phyloP scores from a whole-genome alignment of 345 rosid species.

The Geranium brycei region DNA sequence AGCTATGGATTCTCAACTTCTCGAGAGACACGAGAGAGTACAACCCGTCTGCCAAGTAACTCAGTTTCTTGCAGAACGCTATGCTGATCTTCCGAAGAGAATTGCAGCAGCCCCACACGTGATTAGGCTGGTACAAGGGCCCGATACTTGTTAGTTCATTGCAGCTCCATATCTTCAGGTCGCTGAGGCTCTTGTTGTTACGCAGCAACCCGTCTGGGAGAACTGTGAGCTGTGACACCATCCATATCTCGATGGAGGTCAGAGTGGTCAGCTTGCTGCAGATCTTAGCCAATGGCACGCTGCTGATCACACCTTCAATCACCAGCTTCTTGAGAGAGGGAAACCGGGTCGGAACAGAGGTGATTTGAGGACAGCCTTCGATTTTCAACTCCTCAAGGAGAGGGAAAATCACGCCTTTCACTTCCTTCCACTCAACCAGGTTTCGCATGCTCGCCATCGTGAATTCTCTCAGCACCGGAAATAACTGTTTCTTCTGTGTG shows the following conservation, averaged over 20 bases:
- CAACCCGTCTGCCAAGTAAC: background rate
- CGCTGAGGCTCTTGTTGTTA: background rate
- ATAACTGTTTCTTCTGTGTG: background rate
- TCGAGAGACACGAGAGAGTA: background rate
- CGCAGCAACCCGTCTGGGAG: background rate
- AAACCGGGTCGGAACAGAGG: background rate
- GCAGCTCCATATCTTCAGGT: background rate
- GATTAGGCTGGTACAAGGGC: too few relatives aligned
- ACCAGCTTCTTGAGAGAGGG: background rate
- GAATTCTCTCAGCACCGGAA: conserved; percentile 4
- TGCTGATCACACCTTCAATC: background rate
- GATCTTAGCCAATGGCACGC: background rate
- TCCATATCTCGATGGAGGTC: background rate
- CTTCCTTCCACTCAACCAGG: background rate
- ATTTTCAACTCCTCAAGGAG: conserved; percentile 8
- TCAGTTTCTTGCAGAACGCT: background rate
- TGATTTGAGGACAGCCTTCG: background rate
- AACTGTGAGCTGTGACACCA: background rate
- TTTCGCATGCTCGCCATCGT: background rate
- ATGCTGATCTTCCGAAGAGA: background rate
- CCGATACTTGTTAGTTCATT: too few relatives aligned
- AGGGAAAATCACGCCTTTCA: conserved; percentile 1
- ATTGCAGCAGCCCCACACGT: too few relatives aligned
- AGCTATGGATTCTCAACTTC: background rate
- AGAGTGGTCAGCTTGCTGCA: conserved; percentile 1